A percentile compares a stretch with the other conserved stretches of the same genome.
Evolutionary conservation across 352 stramenopile species (phyloP).

Genomic region (Phytophthora citrophthora): DNA sequence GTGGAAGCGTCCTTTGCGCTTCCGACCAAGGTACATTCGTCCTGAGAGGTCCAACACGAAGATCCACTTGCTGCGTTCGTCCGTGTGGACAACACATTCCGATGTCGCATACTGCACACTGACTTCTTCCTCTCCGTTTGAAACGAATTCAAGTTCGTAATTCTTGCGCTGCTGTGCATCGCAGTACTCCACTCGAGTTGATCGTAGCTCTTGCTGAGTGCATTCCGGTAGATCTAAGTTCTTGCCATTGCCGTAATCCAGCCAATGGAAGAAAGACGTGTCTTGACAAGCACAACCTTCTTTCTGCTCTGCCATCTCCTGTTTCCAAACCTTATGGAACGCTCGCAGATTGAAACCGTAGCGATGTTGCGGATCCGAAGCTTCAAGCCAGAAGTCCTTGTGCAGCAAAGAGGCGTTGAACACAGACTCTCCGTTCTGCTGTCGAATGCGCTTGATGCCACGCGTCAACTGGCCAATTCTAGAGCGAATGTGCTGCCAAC

Average conservation of each 20-base stretch:
- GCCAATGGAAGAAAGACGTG: conserved; percentile 74
- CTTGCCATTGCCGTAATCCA: conserved; percentile 60
- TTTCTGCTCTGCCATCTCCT: conserved; percentile 34
- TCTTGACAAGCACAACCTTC: conserved; percentile 8
- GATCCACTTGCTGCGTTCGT: conserved; percentile 78
- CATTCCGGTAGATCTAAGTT: conserved; percentile 63
- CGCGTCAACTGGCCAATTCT: conserved; percentile 40
- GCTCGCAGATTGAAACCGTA: conserved; percentile 76
- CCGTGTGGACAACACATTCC: conserved; percentile 51
- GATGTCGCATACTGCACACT: conserved; percentile 46
- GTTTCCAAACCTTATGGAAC: conserved; percentile 71
- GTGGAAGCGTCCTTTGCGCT: conserved; percentile 76
- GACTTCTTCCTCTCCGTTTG: conserved; percentile 1
- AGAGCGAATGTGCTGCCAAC: conserved; percentile 43
- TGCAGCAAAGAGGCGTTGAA: conserved; percentile 54
- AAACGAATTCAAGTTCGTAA: conserved; percentile 56
- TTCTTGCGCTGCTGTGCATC: conserved; percentile 38
- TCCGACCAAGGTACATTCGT: conserved; percentile 69
- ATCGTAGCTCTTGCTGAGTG: conserved; percentile 48
- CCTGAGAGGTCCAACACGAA: conserved; percentile 64
- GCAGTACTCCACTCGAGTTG: conserved; percentile 65
- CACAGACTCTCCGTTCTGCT: conserved; percentile 1
- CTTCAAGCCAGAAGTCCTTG: conserved; percentile 80
- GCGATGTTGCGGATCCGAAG: conserved; percentile 71
- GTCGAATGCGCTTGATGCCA: conserved; percentile 31